phyloP scores from a whole-genome alignment of 169 alveolate genomes.

The Plasmodium knowlesi region DNA sequence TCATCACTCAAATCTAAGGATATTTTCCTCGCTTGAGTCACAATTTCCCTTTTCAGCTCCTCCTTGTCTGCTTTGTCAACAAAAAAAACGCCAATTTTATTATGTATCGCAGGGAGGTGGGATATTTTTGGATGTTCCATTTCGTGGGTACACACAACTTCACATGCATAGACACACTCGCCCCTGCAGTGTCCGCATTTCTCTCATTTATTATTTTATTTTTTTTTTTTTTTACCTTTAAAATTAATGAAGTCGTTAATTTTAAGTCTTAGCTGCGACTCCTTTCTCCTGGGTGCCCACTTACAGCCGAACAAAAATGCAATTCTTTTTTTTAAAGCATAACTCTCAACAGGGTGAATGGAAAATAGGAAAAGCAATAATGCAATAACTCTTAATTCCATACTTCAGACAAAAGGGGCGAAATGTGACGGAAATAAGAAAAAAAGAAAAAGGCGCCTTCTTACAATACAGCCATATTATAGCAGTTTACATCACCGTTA shows the following conservation, averaged over 20 bases:
- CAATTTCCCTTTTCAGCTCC: constrained; percentile 40
- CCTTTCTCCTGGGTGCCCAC: neutral
- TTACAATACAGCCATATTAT: neutral
- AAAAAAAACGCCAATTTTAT: neutral
- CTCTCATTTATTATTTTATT: neutral
- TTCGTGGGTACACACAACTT: neutral
- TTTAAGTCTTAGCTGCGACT: constrained; percentile 10
- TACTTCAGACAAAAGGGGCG: constrained; percentile 4
- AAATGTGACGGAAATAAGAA: neutral
- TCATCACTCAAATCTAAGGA: constrained; percentile 45
- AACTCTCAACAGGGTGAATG: constrained; percentile 12
- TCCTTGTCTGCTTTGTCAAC: constrained; percentile 27
- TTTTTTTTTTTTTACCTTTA: constrained; percentile 26
- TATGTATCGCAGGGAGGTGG: neutral
- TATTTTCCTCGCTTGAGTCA: constrained; percentile 25
- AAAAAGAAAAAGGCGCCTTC: neutral
- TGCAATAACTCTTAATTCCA: constrained; percentile 34
- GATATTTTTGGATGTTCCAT: neutral
- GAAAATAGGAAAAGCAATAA: constrained; percentile 25
- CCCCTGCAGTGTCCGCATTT: neutral
- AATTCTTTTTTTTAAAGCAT: constrained; percentile 18
- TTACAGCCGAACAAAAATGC: neutral
- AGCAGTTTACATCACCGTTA: neutral
- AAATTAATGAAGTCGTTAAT: constrained; percentile 51
- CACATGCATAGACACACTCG: neutral